Evolutionary conservation across 306 rosid genomes (phyloP), one percentile per base, ranked within the genome.

Genomic region (Casuarina glauca): DNA sequence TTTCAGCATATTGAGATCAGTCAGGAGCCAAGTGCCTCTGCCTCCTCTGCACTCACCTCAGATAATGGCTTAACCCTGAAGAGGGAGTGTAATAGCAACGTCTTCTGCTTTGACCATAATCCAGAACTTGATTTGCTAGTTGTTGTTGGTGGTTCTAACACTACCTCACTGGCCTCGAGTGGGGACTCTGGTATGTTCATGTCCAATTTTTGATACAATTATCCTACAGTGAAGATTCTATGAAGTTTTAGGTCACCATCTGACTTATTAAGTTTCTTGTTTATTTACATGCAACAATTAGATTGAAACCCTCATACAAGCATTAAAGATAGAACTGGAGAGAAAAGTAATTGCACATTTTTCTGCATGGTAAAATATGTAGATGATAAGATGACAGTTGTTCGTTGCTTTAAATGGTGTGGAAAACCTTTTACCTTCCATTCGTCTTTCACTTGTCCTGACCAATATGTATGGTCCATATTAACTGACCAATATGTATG

Each of bases 1-100:
- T 83, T 93, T 83, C 91, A 89, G 75, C 91, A 82, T 69, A 80
- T 95, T 77, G 97, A 91, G 86, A 86, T 93, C 71, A 85, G 85
- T 82, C 82, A 78, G 78, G 94, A 89, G 54, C 91, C 93, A 77
- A 86, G 79, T 81, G 74, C 80, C 75, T 78, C 96, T 72, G 52
- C 88, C 44, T 66, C 84, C 81, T 78, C 90, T 43, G 83, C 75
- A 10, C 73, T 46, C 54, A 62, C 80, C 73, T 78, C 79, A 41
- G 78, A 86, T 63, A 81, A 81, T 83, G 87, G 86, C 76, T 78
- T 82, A 57, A 82, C 75, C 20, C 76, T 43, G 49, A 76, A 71
- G 81, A 80, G 84, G 67, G 81, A 69, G 84, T 76, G 89, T 57
- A 78, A 82, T 69, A 83, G 77, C 83, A 82, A 69, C 75, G 80